phyloP scores from a whole-genome alignment of 257 asterid genomes.

The Ehretia macrophylla region DNA sequence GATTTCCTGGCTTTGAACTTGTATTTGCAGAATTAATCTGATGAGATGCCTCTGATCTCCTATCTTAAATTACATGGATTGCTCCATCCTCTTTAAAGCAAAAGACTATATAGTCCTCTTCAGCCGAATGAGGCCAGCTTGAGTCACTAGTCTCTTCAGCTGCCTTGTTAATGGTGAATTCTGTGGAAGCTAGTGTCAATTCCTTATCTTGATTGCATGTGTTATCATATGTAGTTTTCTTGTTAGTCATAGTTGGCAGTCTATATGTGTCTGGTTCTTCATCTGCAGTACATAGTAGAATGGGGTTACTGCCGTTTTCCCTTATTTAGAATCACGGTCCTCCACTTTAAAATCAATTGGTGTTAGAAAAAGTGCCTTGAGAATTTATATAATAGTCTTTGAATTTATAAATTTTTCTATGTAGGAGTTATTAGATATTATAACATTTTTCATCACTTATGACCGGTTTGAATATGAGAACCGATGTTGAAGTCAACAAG shows the following conservation, averaged over 20 bases:
- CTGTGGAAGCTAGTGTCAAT: background rate
- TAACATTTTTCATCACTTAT: no score
- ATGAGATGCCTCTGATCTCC: conserved; percentile 15
- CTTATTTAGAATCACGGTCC: no score
- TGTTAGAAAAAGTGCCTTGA: no score
- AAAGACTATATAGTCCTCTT: conserved; percentile 58
- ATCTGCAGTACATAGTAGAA: conserved; percentile 10
- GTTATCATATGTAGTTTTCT: conserved; percentile 6
- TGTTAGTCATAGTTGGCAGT: background rate
- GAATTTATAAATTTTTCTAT: no score
- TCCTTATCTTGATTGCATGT: conserved; percentile 1
- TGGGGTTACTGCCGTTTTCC: no score
- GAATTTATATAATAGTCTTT: no score
- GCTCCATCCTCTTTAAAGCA: conserved; percentile 67
- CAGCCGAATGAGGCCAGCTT: conserved; percentile 38
- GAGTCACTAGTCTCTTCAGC: conserved; percentile 13
- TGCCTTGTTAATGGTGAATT: background rate
- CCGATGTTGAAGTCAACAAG: no score
- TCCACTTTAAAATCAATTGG: no score
- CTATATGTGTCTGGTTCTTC: conserved; percentile 8
- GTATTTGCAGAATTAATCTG: conserved; percentile 1
- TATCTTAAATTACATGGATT: conserved; percentile 45
- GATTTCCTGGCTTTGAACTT: conserved; percentile 13
- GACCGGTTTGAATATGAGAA: no score
- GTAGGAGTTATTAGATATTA: no score